Evolutionary conservation across 257 asterid genomes (phyloP), one percentile per base, ranked within the genome.

Genomic region (Primulina huaijiensis): DNA sequence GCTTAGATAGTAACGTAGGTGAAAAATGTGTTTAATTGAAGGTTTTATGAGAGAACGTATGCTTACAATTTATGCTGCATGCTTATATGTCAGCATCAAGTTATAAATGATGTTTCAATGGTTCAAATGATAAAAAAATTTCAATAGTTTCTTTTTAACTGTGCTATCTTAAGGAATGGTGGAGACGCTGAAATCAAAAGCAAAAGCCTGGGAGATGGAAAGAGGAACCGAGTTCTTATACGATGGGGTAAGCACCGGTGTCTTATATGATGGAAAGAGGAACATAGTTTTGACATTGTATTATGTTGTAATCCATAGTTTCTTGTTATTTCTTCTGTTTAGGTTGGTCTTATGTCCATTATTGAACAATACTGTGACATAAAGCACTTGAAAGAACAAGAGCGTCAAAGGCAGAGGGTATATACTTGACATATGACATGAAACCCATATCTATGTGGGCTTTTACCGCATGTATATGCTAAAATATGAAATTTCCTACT

Each of bases 391-490:
- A 90, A 84, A 73, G 96, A 87, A 68, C 86, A 87, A 80, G 97
- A 90, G 72, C 85, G 82, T 35, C 94, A 82, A 78, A 89, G 89
- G 79, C 92, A 87, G 79, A 90, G 87, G 88, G 97, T 93, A 84
- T 46, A 70, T 38, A 70, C 17, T 34, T 72, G 30, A 65, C 74
- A 52, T 71, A 67, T 52, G 6, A 7, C 69, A 62, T 52, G 61
- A 31, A 56, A 29, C 5, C 27, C 73, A 59, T 37, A 29, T 53
- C 57, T 12, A 2, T 43, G 16, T 56, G 25, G 14, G 62, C 19
- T 57, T 8, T 38, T 60, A 35, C 64, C 17, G 67, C 74, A 57
- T 68, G 11, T n/a, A 23, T 52, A 57, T 46, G 31, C 38, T 64
- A 64, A 67, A 25, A 55, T 0, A 5, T 16, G 31, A 65, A 21